Percentiles rank a stretch among this genome's conserved stretches.
These are phyloP conservation scores for Scheffersomyces stipitis DNA, from an alignment of 805 yeast species.

Conservation along the genomic window DNA sequence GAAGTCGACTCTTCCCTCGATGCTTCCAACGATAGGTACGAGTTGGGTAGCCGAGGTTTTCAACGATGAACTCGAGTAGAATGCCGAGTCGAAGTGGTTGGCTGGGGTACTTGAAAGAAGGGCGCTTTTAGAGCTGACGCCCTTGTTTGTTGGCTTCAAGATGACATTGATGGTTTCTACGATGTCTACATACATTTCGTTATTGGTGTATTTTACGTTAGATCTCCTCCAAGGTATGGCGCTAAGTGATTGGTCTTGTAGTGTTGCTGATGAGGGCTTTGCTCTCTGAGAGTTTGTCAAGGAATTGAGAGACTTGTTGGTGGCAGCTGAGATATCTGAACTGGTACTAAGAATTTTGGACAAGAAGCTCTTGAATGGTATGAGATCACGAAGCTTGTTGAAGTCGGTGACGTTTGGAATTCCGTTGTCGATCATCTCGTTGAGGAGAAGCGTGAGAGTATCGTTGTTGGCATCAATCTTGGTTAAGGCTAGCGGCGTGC, in stretches of 20 bases:
- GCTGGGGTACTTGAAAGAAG: slow-evolving; percentile 10
- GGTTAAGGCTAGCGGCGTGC: slow-evolving; percentile 50
- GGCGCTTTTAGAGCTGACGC: slow-evolving; percentile 5
- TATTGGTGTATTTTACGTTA: slow-evolving; percentile 68
- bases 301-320: slow-evolving; percentile 18
- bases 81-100: slow-evolving; percentile 21
- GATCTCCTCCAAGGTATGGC: slow-evolving; percentile 76
- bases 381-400: slow-evolving; percentile 64
- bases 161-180: slow-evolving; percentile 63
- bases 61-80: slow-evolving; percentile 18
- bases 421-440: slow-evolving; percentile 78
- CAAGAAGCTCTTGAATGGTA: slow-evolving; percentile 63
- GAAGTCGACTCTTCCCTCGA: slow-evolving; percentile 64
- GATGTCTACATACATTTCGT: slow-evolving; percentile 85
- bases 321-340: slow-evolving; percentile 31
- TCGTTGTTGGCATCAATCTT: slow-evolving; percentile 72
- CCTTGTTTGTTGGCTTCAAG: slow-evolving; percentile 31
- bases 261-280: slow-evolving; percentile 2
- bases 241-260: slow-evolving; percentile 7
- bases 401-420: slow-evolving; percentile 71
- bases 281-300: slow-evolving; percentile 8
- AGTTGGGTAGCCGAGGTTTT: slow-evolving; percentile 14
- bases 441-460: slow-evolving; percentile 65
- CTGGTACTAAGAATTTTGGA: slow-evolving; percentile 49
- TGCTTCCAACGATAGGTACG: slow-evolving; percentile 49